A percentile compares a stretch with the other conserved stretches of the same genome.
phyloP scores from a whole-genome alignment of 2,329 filamentous ascomycete species.

The Penicillium polonicum region DNA sequence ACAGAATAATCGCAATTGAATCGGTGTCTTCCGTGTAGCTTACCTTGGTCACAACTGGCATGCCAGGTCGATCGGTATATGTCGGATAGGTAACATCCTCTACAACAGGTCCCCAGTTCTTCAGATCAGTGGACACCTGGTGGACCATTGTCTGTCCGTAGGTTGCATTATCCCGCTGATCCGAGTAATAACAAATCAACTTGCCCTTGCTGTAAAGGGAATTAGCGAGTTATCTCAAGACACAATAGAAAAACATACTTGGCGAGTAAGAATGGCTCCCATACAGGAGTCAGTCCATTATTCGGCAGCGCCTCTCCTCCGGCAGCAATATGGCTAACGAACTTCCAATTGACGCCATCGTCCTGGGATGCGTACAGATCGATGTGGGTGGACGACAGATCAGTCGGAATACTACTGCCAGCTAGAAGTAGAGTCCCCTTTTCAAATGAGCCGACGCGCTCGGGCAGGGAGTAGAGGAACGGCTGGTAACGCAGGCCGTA shows the following conservation, averaged over 20 bases:
- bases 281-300: conserved; percentile 67
- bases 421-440: conserved; percentile 64
- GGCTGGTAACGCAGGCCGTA: conserved; percentile 70
- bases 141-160: conserved; percentile 70
- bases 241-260: conserved; percentile 35
- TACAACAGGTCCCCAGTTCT: conserved; percentile 60
- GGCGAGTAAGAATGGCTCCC: conserved; percentile 67
- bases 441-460: conserved; percentile 56
- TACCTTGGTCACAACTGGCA: conserved; percentile 59
- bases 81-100: conserved; percentile 55
- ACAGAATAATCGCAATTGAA: neutral
- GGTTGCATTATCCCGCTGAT: conserved; percentile 61
- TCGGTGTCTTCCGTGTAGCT: neutral
- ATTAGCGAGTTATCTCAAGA: neutral
- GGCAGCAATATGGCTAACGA: conserved; percentile 63
- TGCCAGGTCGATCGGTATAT: conserved; percentile 65
- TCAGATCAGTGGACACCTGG: conserved; percentile 60
- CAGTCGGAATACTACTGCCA: conserved; percentile 53
- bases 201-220: conserved; percentile 46
- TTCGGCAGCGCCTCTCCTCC: conserved; percentile 62
- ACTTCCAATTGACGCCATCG: conserved; percentile 62
- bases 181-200: conserved; percentile 68
- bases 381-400: conserved; percentile 64
- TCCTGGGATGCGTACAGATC: conserved; percentile 67
- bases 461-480: conserved; percentile 63